Conservation (phyloP, 2,329 filamentous ascomycete species). For the Ascochyta fabae region DNA sequence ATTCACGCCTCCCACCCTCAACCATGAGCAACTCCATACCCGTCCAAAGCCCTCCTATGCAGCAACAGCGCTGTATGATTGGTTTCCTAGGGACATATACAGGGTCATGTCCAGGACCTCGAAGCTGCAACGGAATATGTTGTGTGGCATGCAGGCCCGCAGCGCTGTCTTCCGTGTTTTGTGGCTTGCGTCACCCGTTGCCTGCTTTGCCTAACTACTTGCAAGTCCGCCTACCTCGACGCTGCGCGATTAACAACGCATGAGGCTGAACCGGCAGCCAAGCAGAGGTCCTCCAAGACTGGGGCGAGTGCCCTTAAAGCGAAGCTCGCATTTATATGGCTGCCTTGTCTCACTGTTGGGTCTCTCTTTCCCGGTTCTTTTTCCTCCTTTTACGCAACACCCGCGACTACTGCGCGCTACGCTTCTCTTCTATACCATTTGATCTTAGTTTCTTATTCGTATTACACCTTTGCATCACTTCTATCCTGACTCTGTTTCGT, state of each 20-base stretch:
- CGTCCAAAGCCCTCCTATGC: neutral
- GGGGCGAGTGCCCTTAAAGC: constrained; percentile 1
- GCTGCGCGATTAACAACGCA: constrained; percentile 11
- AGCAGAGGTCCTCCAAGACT: constrained; percentile 14
- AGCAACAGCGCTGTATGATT: neutral
- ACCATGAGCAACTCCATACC: neutral
- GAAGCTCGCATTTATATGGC: constrained; percentile 10
- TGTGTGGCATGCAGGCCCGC: neutral
- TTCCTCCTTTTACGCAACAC: neutral
- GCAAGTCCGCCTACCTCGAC: constrained; percentile 8
- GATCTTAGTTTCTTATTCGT: neutral
- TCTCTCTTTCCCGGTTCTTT: neutral
- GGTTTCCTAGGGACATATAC: neutral
- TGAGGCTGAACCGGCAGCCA: constrained; percentile 19
- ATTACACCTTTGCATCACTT: neutral
- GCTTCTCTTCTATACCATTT: neutral
- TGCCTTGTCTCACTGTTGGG: constrained; percentile 3
- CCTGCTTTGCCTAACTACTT: constrained; percentile 26
- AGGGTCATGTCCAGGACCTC: neutral
- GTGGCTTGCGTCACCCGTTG: constrained; percentile 24
- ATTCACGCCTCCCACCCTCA: neutral
- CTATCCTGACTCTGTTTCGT: neutral
- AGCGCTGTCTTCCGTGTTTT: neutral
- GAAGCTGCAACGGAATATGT: neutral
- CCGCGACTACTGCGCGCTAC: neutral